Base-by-base conservation (phyloP, 345 rosid species). In the Turritis glabra region DNA sequence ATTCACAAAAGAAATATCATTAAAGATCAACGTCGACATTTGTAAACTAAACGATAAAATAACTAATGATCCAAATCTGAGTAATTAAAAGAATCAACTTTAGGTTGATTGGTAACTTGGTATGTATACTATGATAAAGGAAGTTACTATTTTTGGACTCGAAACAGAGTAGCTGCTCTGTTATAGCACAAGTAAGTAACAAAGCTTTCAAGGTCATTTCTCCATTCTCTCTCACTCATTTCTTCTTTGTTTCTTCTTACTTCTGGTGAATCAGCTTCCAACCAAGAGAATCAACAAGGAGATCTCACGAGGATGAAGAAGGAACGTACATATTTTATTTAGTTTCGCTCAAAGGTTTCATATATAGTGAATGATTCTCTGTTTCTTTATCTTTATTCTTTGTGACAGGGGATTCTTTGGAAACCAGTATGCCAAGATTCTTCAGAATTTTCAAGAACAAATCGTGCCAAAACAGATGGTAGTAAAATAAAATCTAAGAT, bases 111-210 rank as follows among this genome's bases (percentile, higher is more conserved):
- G 0, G 33, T 53, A 26, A 23, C 25, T 25, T 15, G 7, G 15
- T 19, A 10, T 17, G 15, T 19, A 10, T 54, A 15, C 59, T 9
- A 27, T 27, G 19, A 13, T 1, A 55, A 17, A 17, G 3, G 13
- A 32, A 18, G 23, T 18, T 58, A 58, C 64, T 58, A 33, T 6
- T 19, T 19, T 33, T 3, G 46, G 29, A 58, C 17, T 58, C 64
- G 26, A 35, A 35, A 19, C 46, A 58, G 44, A 58, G 29, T 58
- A 57, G 27, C 11, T 58, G 27, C 64, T 58, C 64, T 58, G 64
- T 19, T 18, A 13, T 10, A 18, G 18, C 63, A 18, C 62, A 57
- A 2, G 4, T 18, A 21, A 3, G 25, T 47, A 12, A 47, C 46
- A 15, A 57, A 56, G 62, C n/a, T 26, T 54, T 15, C 37, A 53